Percentiles rank a stretch among this genome's conserved stretches.
Conservation (phyloP, 805 yeast genomes). For the Ogataea glucozyma region DNA sequence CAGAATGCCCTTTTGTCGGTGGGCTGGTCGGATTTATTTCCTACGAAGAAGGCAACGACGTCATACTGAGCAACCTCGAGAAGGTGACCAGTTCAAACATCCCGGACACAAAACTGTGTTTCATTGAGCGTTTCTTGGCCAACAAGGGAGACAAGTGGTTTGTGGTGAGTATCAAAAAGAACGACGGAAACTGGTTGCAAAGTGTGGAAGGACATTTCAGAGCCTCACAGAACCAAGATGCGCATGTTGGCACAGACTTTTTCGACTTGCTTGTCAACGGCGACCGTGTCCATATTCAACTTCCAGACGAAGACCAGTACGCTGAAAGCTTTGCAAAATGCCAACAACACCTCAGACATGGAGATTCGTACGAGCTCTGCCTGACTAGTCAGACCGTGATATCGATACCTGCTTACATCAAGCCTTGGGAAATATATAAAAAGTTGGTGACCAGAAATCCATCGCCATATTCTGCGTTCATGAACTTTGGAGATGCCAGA, state of each 20-base stretch:
- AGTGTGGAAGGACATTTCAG: constrained; percentile 1
- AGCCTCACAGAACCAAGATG: not conserved
- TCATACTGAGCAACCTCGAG: constrained; percentile 36
- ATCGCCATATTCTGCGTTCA: constrained; percentile 85
- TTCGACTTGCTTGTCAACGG: constrained; percentile 2
- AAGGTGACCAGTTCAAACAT: constrained; percentile 42
- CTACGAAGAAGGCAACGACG: constrained; percentile 78
- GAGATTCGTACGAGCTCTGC: constrained; percentile 94
- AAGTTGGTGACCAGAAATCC: constrained; percentile 74
- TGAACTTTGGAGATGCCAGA: constrained; percentile 64
- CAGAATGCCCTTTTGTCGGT: constrained; percentile 76
- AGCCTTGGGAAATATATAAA: constrained; percentile 81
- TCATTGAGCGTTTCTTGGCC: constrained; percentile 63
- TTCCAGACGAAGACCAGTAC: constrained; percentile 59
- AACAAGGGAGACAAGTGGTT: constrained; percentile 53
- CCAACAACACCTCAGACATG: constrained; percentile 66
- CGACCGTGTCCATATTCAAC: constrained; percentile 33
- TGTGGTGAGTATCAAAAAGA: constrained; percentile 49
- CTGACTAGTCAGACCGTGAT: constrained; percentile 75
- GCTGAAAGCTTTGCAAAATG: constrained; percentile 56
- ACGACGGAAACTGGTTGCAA: constrained; percentile 43
- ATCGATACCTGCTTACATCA: constrained; percentile 46
- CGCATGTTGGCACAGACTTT: constrained; percentile 10
- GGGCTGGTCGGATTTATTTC: constrained; percentile 86
- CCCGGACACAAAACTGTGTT: constrained; percentile 78